These are phyloP conservation scores for Cercospora sesami DNA, from an alignment of 2,329 filamentous ascomycete species.

Conservation along the genomic window DNA sequence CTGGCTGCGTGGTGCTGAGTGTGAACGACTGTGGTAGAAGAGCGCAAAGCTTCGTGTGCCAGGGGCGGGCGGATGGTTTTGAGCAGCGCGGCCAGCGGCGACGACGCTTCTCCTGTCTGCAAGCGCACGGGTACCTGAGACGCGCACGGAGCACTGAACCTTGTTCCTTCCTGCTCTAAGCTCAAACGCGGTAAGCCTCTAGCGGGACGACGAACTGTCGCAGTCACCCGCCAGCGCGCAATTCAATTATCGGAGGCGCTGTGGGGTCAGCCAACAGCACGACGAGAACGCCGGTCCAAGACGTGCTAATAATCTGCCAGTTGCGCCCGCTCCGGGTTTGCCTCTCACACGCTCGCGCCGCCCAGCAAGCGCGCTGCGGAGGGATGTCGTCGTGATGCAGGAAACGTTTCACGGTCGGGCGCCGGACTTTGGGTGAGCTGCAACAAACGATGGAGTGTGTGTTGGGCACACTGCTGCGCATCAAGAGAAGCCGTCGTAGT, in stretches of 20 bases:
- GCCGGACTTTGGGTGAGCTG: not conserved
- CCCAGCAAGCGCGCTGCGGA: not conserved
- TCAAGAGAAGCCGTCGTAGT: not conserved
- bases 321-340: not conserved
- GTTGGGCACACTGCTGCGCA: not conserved
- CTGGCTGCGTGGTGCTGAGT: conserved; percentile 16
- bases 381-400: not conserved
- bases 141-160: not conserved
- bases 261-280: conserved; percentile 7
- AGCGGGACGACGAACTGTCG: not conserved
- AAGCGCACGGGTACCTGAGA: conserved; percentile 11
- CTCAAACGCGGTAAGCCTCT: not conserved
- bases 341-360: not conserved
- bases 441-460: not conserved
- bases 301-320: not conserved
- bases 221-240: not conserved
- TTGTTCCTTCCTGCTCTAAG: not conserved
- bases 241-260: not conserved
- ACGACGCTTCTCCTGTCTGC: conserved; percentile 9
- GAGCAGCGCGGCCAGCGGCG: not conserved
- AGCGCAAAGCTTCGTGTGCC: not conserved
- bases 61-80: conserved; percentile 3
- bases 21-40: conserved; percentile 9
- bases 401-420: not conserved
- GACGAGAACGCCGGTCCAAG: not conserved